phyloP scores from a whole-genome alignment of 495 filamentous ascomycete genomes.

The Penicillium malachiteum region DNA sequence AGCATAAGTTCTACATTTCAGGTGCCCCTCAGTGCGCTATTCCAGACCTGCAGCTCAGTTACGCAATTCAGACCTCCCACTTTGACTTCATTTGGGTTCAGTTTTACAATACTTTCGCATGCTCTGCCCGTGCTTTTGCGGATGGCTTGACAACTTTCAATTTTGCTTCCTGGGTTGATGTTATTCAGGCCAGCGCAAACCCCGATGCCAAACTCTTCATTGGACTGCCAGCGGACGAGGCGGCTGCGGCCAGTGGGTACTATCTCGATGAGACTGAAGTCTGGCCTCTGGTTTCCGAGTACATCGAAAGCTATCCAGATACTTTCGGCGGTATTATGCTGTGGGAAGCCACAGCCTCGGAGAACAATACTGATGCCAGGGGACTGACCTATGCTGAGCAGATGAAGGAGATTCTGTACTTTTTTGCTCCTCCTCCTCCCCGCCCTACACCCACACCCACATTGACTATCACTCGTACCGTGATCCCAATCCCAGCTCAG shows the following conservation, averaged over 20 bases:
- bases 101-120: conserved; percentile 64
- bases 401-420: conserved; percentile 43
- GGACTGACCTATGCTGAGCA: conserved; percentile 37
- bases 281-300: conserved; percentile 46
- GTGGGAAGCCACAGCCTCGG: conserved; percentile 64
- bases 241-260: conserved; percentile 31
- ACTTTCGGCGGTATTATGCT: conserved; percentile 71
- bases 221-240: conserved; percentile 57
- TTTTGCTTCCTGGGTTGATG: conserved; percentile 62
- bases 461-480: conserved; percentile 10
- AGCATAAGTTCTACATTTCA: conserved; percentile 59
- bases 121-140: conserved; percentile 51
- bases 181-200: conserved; percentile 58
- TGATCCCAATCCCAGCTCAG: not conserved
- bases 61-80: conserved; percentile 44
- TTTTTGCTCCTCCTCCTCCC: conserved; percentile 28
- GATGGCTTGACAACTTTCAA: conserved; percentile 54
- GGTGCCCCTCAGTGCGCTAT: conserved; percentile 63
- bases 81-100: conserved; percentile 71
- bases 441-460: conserved; percentile 17
- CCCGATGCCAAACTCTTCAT: conserved; percentile 61
- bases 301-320: conserved; percentile 46
- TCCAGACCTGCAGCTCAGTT: conserved; percentile 56
- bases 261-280: conserved; percentile 53
- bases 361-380: conserved; percentile 46